Evolutionary conservation across 2,329 filamentous ascomycete species (phyloP), one percentile per base, ranked within the genome.

Genomic region (Emericellopsis cladophorae): DNA sequence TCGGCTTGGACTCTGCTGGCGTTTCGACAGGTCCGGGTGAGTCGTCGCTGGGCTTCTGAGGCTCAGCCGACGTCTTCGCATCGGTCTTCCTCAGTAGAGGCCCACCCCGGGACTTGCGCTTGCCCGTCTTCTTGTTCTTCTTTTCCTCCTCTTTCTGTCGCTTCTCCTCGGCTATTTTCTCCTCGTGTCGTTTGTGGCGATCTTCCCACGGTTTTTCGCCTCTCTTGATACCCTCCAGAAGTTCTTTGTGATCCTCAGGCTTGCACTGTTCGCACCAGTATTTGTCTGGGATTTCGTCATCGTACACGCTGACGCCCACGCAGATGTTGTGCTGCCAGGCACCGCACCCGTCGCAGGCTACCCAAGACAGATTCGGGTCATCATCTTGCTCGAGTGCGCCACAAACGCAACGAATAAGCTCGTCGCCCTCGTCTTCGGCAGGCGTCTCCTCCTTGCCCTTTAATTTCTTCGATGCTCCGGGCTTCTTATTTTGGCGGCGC

Each of bases 241-340:
- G 76, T 45, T 81, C 79, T 49, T 77, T 79, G 64, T 98, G 92
- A 46, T 89, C 79, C 42, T 87, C 74, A 1, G 92, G 92, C 40
- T 75, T 74, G 66, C 92, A 96, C 61, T 81, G 68, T 61, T 98
- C 92, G 63, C 92, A 98, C 62, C 83, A 93, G 65, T 98, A 98
- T 60, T 84, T 73, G 45, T 84, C 84, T 24, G 84, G 82, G 42
- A 86, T 72, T 53, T 89, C 78, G 44, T 89, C 84, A 26, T 81
- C 76, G 51, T 84, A 87, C 37, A 81, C 78, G 53, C 74, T 79
- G 56, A 95, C 76, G 40, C 86, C 87, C 69, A 98, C 86, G 58
- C 92, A 98, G 47, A 93, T 81, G 54, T 95, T 95, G 62, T 98
- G 92, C 62, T 98, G 92, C 92, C 92, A 98, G 34, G 83, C 90